Evolutionary conservation across 768 basidiomycete genomes (phyloP), one percentile per base, ranked within the genome.

Genomic region (Mycena polygramma): DNA sequence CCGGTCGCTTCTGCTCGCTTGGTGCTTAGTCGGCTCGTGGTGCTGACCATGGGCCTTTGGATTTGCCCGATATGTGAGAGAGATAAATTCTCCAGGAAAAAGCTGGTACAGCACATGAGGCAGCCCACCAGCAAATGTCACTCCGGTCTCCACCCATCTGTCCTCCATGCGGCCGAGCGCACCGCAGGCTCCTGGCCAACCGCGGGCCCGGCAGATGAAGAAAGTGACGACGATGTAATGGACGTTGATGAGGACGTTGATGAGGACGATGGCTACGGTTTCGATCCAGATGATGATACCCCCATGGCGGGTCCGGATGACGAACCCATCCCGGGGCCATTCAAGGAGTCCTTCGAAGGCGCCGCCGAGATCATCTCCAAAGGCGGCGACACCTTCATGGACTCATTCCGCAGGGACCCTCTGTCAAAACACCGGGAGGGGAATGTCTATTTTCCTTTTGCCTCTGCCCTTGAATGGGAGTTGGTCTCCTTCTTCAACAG

Each of bases 371-470:
- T 26, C 13, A n/a, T n/a, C n/a, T 52, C 11, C 13, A 26, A 26
- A 2, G 11, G 55, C 30, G 58, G 58, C 2, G 20, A 9, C 1
- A 45, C 62, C 0, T 65, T 65, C 35, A 55, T 65, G 53, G 45
- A 55, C 7, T 13, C 1, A 2, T 65, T 65, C 54, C 24, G 45
- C n/a, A 2, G 20, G 7, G 43, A 65, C 35, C 1, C 39, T 39
- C 39, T 39, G 39, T 39, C 39, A 11, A 22, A 13, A 26, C 10
- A 57, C n/a, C n/a, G n/a, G n/a, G n/a, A n/a, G n/a, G n/a, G n/a
- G n/a, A n/a, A 65, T n/a, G 11, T 35, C 4, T 57, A 64, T 26
- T 55, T 26, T 26, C 63, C 63, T 3, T 64, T 63, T 45, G 62
- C 62, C 2, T 22, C 37, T 11, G 19, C 5, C 2, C 41, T 54